Base-by-base conservation (phyloP, 352 stramenopile species). In the Plasmopara halstedii region DNA sequence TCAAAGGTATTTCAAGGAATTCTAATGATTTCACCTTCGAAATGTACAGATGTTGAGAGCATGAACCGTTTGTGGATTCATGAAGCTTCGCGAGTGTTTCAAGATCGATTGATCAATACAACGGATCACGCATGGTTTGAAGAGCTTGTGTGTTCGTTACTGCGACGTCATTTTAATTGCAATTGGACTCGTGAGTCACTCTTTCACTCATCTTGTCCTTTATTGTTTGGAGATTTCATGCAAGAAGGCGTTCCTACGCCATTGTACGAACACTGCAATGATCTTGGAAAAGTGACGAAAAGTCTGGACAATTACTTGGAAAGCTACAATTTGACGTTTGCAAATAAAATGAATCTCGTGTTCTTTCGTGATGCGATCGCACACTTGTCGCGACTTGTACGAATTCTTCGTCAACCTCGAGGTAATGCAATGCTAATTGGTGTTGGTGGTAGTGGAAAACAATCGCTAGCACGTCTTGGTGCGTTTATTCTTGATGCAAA, bases 341-440 rank as follows among this genome's bases (percentile, higher is more conserved):
- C 89, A 3, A 97, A 88, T 53, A 89, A 94, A 56, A 98, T 98
- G 92, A 95, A 97, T 35, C 60, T 98, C 15, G 94, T 98, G 0
- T 98, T 98, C 58, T 98, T 98, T 63, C 61, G 72, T 0, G 94
- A 98, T 40, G 94, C 94, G 2, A 78, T 98, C 20, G 76, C 66
- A 0, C 94, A 98, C 44, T 68, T 97, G 8, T 66, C 81, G 2
- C 69, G 92, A 2, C 77, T 98, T 6, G 73, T 78, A 3, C 80
- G 94, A 3, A 95, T 98, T 40, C 51, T 98, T 10, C 62, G 92
- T 0, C 91, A 98, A 32, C 93, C 91, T 6, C 57, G 88, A 10
- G 93, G 93, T 31, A 97, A 98, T 44, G 93, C 93, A n/a, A 96
- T 98, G 83, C 77, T 98, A 1, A 93, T 98, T 40, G 94, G 94